Conservation (phyloP, 2,329 filamentous ascomycete species). For the Lecanoromycetidae sp. region DNA sequence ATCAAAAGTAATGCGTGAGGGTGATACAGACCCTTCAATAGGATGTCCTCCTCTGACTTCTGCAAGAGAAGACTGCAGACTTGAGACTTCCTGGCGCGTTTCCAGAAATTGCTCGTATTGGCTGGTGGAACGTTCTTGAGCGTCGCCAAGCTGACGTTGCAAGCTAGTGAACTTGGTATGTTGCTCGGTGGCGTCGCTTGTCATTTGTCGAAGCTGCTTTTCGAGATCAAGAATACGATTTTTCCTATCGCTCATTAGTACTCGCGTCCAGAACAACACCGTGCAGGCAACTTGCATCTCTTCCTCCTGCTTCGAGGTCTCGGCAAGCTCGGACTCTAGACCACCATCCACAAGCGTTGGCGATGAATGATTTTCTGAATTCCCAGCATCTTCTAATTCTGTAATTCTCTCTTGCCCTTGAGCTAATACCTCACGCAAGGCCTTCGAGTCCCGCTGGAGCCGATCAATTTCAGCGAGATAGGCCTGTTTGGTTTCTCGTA, state of each 20-base stretch:
- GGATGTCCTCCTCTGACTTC: conserved; percentile 20
- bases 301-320: conserved; percentile 7
- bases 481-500: conserved; percentile 37
- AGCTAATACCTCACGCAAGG: conserved; percentile 6
- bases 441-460: conserved; percentile 8
- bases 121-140: conserved; percentile 20
- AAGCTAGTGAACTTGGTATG: conserved; percentile 20
- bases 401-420: conserved; percentile 19
- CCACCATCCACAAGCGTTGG: conserved; percentile 1
- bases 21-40: conserved; percentile 22
- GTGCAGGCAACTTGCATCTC: conserved; percentile 12
- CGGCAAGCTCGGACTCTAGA: conserved; percentile 15
- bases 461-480: conserved; percentile 19
- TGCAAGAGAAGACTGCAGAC: conserved; percentile 23
- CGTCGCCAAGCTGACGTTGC: conserved; percentile 24
- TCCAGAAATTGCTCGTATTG: conserved; percentile 22
- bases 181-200: conserved; percentile 17
- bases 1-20: conserved; percentile 1
- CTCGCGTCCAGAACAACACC: conserved; percentile 1
- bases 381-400: conserved; percentile 17
- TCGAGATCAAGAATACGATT: conserved; percentile 23
- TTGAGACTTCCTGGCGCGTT: conserved; percentile 22
- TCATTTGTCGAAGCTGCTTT: conserved; percentile 21
- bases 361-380: background rate
- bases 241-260: conserved; percentile 19